Evolutionary conservation across 306 rosid genomes (phyloP).

Genomic region (Cercis canadensis): DNA sequence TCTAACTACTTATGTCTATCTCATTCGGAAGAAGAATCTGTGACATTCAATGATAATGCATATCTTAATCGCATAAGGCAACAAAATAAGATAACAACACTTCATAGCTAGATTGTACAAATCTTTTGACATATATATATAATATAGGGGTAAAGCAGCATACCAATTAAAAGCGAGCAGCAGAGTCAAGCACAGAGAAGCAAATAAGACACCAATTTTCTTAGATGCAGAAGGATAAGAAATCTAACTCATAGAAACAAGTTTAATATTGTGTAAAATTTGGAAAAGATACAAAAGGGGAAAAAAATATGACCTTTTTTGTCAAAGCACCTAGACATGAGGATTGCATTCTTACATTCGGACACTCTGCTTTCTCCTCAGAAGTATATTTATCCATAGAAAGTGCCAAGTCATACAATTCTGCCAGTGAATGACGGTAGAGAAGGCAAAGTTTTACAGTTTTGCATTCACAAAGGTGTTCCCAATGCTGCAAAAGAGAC

Average conservation of each 20-base stretch:
- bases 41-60: no score
- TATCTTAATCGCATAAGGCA: no score
- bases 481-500: constrained; percentile 74
- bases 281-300: constrained; percentile 4
- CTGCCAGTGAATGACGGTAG: constrained; percentile 89
- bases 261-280: background rate
- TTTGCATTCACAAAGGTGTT: constrained; percentile 95
- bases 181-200: constrained; percentile 36
- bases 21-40: no score
- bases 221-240: constrained; percentile 30
- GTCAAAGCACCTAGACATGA: constrained; percentile 62
- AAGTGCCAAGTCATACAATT: constrained; percentile 70
- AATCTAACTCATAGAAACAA: constrained; percentile 27
- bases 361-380: constrained; percentile 57
- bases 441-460: constrained; percentile 67
- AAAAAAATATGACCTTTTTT: constrained; percentile 64
- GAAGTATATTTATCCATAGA: constrained; percentile 60
- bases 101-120: no score
- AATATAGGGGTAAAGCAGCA: background rate
- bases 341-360: constrained; percentile 53
- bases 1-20: no score
- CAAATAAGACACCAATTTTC: constrained; percentile 9
- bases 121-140: no score
- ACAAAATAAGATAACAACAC: no score
- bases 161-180: constrained; percentile 13